phyloP scores from a whole-genome alignment of 495 filamentous ascomycete genomes.

The Trichoderma asperelloides region DNA sequence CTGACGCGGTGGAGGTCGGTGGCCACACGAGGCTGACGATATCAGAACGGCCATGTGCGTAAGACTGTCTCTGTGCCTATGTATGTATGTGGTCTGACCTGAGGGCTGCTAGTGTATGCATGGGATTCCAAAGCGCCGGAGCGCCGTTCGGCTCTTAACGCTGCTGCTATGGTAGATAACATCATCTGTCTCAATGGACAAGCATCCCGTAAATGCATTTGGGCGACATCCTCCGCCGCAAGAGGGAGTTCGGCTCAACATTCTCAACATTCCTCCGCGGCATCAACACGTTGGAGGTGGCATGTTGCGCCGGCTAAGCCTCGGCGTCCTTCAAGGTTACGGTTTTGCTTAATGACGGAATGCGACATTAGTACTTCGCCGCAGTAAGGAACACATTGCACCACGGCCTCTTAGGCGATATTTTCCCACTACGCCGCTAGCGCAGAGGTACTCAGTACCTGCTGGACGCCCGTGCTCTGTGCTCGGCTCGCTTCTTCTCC shows the following conservation, averaged over 20 bases:
- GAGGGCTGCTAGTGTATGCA: neutral
- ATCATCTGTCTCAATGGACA: too few relatives aligned
- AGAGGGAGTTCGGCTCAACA: too few relatives aligned
- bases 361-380: neutral
- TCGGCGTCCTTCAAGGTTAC: neutral
- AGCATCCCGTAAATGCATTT: too few relatives aligned
- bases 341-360: neutral
- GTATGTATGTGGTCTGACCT: neutral
- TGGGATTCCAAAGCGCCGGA: neutral
- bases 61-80: neutral
- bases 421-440: neutral
- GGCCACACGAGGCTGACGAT: neutral
- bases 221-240: too few relatives aligned
- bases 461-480: neutral
- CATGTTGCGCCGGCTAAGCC: constrained; percentile 7
- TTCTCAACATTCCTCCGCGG: neutral
- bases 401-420: neutral
- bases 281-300: neutral
- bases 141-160: too few relatives aligned
- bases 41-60: neutral
- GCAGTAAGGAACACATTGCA: constrained; percentile 1
- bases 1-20: neutral
- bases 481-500: neutral
- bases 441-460: neutral
- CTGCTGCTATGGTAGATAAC: too few relatives aligned